Base-by-base conservation (phyloP, 495 filamentous ascomycete genomes). In the Penicillium verhagenii region DNA sequence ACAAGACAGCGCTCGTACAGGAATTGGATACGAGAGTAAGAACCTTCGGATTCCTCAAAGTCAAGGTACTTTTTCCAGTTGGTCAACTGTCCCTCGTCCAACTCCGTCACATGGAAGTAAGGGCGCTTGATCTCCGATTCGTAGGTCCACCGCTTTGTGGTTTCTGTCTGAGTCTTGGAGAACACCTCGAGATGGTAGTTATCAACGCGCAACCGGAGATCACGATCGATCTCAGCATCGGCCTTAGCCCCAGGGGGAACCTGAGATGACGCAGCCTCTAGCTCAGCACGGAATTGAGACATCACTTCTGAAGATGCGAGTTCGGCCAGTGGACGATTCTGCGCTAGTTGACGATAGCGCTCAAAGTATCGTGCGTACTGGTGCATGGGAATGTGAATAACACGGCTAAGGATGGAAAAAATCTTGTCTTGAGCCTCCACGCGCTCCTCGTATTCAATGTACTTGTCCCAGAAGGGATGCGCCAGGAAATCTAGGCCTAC, bases 381-480 rank as follows among this genome's bases (percentile, higher is more conserved):
- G 65, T 98, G 92, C 86, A 96, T 90, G 1, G 95, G 95, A 38
- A 99, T 93, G 64, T 90, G 85, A 46, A 96, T 88, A 40, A 97
- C 82, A 31, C 95, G 90, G 43, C 81, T 82, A 25, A 97, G 79
- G 48, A 99, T 90, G 8, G 81, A 82, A 55, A 96, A 93, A 47
- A 97, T 91, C 66, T 85, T 89, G 56, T 96, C 90, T 26, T 88
- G 83, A 0, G 88, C 87, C 65, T 96, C 91, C 44, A 93, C 74
- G 8, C 92, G 85, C 63, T 96, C 91, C 64, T 97, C 94, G 62
- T 92, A 97, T 62, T 97, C 94, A 49, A 97, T 82, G 62, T 96
- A 99, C 72, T 96, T 97, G 64, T 97, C 95, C 94, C 94, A 99
- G 78, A 99, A 97, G 0, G 91, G 91, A 65, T 97, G 91, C 4